Evolutionary conservation across 495 filamentous ascomycete genomes (phyloP).

Genomic region (Hyaloscypha hepaticicola): DNA sequence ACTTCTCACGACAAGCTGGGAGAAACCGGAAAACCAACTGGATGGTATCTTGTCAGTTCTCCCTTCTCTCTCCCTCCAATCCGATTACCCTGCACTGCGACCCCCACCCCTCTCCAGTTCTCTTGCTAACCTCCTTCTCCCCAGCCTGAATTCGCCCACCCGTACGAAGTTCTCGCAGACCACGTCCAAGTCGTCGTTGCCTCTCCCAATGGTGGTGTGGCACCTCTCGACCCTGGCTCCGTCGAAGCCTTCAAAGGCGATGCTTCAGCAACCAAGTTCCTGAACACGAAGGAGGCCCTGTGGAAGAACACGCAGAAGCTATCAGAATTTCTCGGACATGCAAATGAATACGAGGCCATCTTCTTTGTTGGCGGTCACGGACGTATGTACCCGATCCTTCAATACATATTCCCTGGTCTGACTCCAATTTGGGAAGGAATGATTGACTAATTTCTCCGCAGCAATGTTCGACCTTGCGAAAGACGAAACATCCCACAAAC

Average conservation of each 20-base stretch:
- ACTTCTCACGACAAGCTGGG: constrained; percentile 59
- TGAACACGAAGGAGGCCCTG: constrained; percentile 48
- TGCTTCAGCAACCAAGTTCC: constrained; percentile 49
- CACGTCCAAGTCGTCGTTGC: constrained; percentile 58
- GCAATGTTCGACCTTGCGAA: constrained; percentile 69
- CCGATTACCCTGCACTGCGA: neutral
- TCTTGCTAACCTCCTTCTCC: constrained; percentile 2
- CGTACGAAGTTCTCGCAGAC: constrained; percentile 57
- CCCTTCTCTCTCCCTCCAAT: neutral
- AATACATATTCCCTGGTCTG: neutral
- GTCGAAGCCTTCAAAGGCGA: constrained; percentile 61
- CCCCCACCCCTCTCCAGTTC: neutral
- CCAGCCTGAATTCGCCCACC: constrained; percentile 72
- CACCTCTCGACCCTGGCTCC: constrained; percentile 65
- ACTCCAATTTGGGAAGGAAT: neutral
- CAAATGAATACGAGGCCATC: constrained; percentile 63
- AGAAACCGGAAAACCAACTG: constrained; percentile 52
- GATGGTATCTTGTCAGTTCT: constrained; percentile 61
- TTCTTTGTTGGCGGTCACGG: constrained; percentile 78
- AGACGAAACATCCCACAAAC: constrained; percentile 48
- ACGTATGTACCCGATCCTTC: constrained; percentile 44
- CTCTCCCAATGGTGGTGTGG: constrained; percentile 65
- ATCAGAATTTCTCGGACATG: constrained; percentile 47
- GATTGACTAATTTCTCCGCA: constrained; percentile 21
- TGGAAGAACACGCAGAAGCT: constrained; percentile 65